These are phyloP conservation scores for Cystobasidium tubakii DNA, from an alignment of 768 basidiomycete genomes.

Conservation along the genomic window DNA sequence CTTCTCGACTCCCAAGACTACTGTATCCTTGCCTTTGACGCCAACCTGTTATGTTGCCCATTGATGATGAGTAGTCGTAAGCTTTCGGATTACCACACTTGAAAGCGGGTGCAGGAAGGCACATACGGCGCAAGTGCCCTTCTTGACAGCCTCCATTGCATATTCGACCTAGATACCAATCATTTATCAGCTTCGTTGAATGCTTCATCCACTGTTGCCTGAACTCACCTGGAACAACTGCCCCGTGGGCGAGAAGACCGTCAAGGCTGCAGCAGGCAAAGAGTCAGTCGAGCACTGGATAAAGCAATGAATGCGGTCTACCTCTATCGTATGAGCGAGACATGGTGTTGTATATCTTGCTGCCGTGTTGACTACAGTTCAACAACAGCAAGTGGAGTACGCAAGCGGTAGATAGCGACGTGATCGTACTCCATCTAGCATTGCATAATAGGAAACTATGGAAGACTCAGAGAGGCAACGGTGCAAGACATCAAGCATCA, in stretches of 20 bases:
- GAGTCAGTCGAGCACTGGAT: constrained; percentile 5
- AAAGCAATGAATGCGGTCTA: not conserved
- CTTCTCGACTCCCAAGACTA: constrained; percentile 97
- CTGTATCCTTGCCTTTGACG: constrained; percentile 86
- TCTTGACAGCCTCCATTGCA: constrained; percentile 91
- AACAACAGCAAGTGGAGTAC: not conserved
- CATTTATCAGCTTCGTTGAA: constrained; percentile 31
- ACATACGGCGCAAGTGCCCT: constrained; percentile 91
- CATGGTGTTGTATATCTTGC: constrained; percentile 17
- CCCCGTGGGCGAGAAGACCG: constrained; percentile 97
- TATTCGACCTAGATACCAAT: constrained; percentile 75
- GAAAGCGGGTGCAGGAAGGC: not conserved
- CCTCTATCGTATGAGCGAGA: constrained; percentile 39
- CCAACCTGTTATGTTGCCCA: constrained; percentile 62
- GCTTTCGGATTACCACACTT: not conserved
- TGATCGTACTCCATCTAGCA: not conserved
- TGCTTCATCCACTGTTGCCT: not conserved
- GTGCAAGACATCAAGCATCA: too few relatives aligned
- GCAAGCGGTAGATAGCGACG: not conserved
- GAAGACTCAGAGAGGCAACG: too few relatives aligned
- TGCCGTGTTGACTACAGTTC: not conserved
- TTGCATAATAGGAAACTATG: too few relatives aligned
- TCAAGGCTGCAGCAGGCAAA: constrained; percentile 58
- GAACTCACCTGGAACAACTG: constrained; percentile 84
- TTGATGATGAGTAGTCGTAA: constrained; percentile 24